Evolutionary conservation across 768 basidiomycete species (phyloP).

Genomic region (Termitomyces sp.): DNA sequence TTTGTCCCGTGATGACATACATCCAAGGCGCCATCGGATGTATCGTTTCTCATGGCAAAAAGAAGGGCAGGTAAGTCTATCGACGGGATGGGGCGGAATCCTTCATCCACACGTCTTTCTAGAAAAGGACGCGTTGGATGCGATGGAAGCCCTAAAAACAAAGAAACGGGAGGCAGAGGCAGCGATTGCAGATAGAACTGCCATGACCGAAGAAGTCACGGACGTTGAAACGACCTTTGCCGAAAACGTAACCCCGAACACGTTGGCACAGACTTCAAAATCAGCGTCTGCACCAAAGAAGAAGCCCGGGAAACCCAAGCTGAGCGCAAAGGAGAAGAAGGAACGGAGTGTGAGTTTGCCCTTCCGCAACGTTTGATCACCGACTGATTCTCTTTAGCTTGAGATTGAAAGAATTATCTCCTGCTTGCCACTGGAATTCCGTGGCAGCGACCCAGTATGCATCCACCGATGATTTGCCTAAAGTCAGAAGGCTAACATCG

Average conservation of each 20-base stretch:
- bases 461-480: neutral
- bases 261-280: conserved; percentile 31
- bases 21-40: conserved; percentile 54
- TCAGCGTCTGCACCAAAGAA: conserved; percentile 43
- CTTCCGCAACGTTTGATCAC: neutral
- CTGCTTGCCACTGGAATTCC: conserved; percentile 83
- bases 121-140: conserved; percentile 62
- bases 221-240: conserved; percentile 38
- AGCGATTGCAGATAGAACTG: conserved; percentile 33
- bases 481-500: neutral
- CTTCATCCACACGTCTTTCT: neutral
- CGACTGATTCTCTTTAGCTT: conserved; percentile 31
- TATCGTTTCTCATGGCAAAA: conserved; percentile 56
- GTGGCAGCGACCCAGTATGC: conserved; percentile 83
- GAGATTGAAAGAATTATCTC: conserved; percentile 70
- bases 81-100: neutral
- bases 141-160: conserved; percentile 49
- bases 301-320: conserved; percentile 58
- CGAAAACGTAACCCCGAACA: conserved; percentile 35
- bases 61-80: conserved; percentile 52
- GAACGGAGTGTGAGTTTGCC: conserved; percentile 59
- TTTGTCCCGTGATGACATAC: neutral
- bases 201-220: conserved; percentile 37
- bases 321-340: conserved; percentile 80
- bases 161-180: conserved; percentile 31